Evolutionary conservation across 306 rosid species (phyloP).

Genomic region (Glycine soja): DNA sequence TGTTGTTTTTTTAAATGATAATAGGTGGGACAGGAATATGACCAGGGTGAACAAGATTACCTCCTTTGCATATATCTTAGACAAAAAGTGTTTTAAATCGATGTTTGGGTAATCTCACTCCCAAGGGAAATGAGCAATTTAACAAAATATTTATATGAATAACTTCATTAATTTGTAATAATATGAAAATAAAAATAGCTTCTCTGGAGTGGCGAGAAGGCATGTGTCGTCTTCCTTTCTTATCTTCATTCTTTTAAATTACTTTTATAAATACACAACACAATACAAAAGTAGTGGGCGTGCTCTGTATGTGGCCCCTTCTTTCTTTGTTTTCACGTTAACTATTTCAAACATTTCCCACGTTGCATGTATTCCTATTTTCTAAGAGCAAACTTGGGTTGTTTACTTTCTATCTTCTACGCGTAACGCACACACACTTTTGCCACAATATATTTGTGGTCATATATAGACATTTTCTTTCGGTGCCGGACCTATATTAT

Average conservation of each 20-base stretch:
- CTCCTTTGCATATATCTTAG: not conserved
- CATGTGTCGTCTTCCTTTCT: not conserved
- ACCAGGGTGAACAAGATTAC: not conserved
- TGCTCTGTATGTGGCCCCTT: constrained; percentile 23
- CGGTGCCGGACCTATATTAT: too few species aligned
- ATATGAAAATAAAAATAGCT: too few species aligned
- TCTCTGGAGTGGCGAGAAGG: not conserved
- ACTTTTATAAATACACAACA: not conserved
- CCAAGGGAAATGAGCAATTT: not conserved
- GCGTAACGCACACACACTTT: constrained; percentile 16
- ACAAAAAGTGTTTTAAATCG: too few species aligned
- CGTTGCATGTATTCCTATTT: constrained; percentile 53
- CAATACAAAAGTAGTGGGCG: not conserved
- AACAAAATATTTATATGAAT: too few species aligned
- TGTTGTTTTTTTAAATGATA: not conserved
- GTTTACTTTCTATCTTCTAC: constrained; percentile 16
- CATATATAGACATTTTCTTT: too few species aligned
- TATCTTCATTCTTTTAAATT: not conserved
- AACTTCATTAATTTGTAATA: too few species aligned
- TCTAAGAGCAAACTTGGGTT: not conserved
- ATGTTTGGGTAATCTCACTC: not conserved
- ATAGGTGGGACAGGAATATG: too few species aligned
- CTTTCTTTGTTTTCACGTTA: constrained; percentile 30
- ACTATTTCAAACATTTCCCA: constrained; percentile 58
- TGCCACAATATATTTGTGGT: not conserved